Base-by-base conservation (phyloP, 2,329 filamentous ascomycete genomes). In the Capronia coronata region DNA sequence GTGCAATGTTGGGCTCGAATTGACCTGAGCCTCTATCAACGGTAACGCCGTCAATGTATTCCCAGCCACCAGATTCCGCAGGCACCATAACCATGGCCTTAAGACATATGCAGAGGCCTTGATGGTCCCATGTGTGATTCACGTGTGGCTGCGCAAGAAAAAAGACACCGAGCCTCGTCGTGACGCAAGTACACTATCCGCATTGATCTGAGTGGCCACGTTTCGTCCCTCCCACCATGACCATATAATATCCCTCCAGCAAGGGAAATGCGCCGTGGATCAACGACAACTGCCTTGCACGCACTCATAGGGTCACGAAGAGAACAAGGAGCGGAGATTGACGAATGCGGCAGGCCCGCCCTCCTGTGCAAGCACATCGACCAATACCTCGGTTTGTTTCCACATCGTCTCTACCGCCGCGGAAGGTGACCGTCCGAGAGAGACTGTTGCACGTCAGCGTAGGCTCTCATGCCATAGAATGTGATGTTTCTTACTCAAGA, bases 291-390 rank as follows among this genome's bases (percentile, higher is more conserved):
- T 3, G n/a, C 6, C 3, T n/a, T 16, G 18, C n/a, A n/a, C n/a
- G n/a, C n/a, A n/a, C n/a, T n/a, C n/a, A n/a, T n/a, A n/a, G n/a
- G n/a, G n/a, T 52, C 46, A 49, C 46, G 46, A 50, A 11, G 42
- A 40, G 40, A 51, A 54, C 14, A 30, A 37, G 34, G 51, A 40
- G 43, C 51, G 48, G 50, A 86, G 75, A 67, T 86, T 91, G 60
- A 96, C 78, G 65, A 97, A 90, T 23, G 88, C 84, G 30, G 86
- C 89, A 9, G 85, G 77, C 25, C 88, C 86, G 49, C 90, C 89
- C 34, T 87, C 83, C 61, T 85, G 79, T 40, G 85, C 79, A 11
- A 95, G 75, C 48, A 91, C 85, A 51, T 89, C 84, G n/a, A 97
- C 77, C 11, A 97, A 73, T 1, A 87, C 86, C 56, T 83, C 85